phyloP scores from a whole-genome alignment of 129 eudicot genomes.

The Tanacetum coccineum region DNA sequence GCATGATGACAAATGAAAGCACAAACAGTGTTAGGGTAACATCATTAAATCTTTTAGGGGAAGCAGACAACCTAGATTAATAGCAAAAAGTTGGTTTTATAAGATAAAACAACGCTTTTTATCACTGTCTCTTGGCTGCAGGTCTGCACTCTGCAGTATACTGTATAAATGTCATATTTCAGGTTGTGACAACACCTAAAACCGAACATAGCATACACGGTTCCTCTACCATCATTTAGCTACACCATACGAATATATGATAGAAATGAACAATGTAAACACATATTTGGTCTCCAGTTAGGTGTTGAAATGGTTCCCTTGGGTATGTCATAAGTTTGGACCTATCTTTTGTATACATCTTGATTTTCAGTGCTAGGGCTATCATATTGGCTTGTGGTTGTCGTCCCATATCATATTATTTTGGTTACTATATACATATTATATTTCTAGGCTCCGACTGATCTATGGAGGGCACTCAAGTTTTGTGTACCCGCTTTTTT shows the following conservation, averaged over 20 bases:
- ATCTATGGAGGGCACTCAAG: too few relatives aligned
- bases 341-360: background rate
- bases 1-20: background rate
- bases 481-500: background rate
- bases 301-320: constrained; percentile 1
- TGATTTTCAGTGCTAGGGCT: background rate
- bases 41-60: background rate
- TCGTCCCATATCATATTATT: background rate
- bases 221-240: background rate
- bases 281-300: background rate
- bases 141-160: background rate
- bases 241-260: background rate
- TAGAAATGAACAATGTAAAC: background rate
- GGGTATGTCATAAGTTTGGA: background rate
- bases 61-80: too few relatives aligned
- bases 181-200: background rate
- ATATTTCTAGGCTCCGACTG: background rate
- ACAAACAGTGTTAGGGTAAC: background rate
- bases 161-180: background rate
- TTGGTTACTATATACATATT: constrained; percentile 1
- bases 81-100: too few relatives aligned
- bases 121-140: background rate
- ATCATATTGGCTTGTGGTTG: background rate
- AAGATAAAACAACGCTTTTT: too few relatives aligned
- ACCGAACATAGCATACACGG: background rate